A percentile compares a stretch with the other conserved stretches of the same genome.
Evolutionary conservation across 208 protist genomes (phyloP).

Genomic region (Leptomonas seymouri): DNA sequence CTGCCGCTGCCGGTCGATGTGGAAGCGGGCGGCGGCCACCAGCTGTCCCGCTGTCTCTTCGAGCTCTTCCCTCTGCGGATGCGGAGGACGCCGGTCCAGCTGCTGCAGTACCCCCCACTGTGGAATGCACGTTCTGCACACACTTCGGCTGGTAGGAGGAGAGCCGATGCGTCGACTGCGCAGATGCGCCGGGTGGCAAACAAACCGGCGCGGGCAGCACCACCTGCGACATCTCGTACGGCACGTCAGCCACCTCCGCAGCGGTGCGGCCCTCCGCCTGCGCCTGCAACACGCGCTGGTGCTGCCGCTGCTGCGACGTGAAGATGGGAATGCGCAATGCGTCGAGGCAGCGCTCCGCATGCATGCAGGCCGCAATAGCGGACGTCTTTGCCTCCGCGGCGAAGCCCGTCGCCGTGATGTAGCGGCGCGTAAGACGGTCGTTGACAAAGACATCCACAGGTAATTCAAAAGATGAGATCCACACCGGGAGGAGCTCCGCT

Average conservation of each 20-base stretch:
- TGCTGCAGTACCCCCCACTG: background rate
- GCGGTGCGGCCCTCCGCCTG: conserved; percentile 52
- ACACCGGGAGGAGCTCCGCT: background rate
- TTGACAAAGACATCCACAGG: conserved; percentile 54
- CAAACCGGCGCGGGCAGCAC: conserved; percentile 44
- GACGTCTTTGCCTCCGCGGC: conserved; percentile 36
- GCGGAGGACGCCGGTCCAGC: background rate
- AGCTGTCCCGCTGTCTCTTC: background rate
- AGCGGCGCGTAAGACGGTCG: conserved; percentile 29
- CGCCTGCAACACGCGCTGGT: conserved; percentile 50
- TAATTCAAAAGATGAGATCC: conserved; percentile 22
- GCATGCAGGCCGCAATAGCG: conserved; percentile 88
- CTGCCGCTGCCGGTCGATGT: background rate
- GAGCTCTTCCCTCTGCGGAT: background rate
- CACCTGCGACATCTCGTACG: conserved; percentile 30
- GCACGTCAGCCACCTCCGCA: conserved; percentile 40
- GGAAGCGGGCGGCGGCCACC: background rate
- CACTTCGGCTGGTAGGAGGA: conserved; percentile 1
- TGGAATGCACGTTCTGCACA: background rate
- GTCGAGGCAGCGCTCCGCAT: conserved; percentile 86
- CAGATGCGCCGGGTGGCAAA: background rate
- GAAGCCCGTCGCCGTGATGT: conserved; percentile 36
- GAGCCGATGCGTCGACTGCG: conserved; percentile 1
- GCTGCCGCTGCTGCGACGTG: conserved; percentile 30
- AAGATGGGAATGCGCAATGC: conserved; percentile 73